A percentile compares a stretch with the other conserved stretches of the same genome.
Evolutionary conservation across 768 basidiomycete species (phyloP).

Genomic region (Tephrocybe sp.): DNA sequence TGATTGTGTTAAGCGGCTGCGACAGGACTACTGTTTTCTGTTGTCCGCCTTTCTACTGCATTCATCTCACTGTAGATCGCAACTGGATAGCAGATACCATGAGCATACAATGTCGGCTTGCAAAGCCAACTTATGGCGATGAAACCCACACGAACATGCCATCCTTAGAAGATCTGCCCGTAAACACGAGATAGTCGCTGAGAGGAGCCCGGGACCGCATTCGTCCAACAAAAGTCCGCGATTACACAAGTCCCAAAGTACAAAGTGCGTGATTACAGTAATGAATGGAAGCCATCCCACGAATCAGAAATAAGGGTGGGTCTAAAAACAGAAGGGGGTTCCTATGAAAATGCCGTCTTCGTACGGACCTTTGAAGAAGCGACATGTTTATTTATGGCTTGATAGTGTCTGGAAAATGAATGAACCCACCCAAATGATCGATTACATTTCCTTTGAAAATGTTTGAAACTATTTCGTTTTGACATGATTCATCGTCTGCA

Average conservation of each 20-base stretch:
- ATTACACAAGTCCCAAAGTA: not conserved
- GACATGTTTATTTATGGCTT: too few relatives aligned
- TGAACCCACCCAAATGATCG: conserved; percentile 42
- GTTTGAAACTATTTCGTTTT: conserved; percentile 42
- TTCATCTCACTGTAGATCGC: too few relatives aligned
- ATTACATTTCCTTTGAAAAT: conserved; percentile 38
- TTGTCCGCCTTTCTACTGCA: too few relatives aligned
- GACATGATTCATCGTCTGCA: conserved; percentile 39
- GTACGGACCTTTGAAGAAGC: conserved; percentile 13
- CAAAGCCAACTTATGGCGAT: too few relatives aligned
- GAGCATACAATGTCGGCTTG: too few relatives aligned
- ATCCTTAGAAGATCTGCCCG: too few relatives aligned
- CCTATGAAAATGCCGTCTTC: conserved; percentile 45
- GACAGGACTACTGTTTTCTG: too few relatives aligned
- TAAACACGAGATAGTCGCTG: too few relatives aligned
- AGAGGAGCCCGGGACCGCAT: not conserved
- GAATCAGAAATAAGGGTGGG: not conserved
- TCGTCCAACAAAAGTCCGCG: not conserved
- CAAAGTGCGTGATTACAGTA: not conserved
- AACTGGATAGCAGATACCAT: too few relatives aligned
- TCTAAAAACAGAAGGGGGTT: conserved; percentile 26
- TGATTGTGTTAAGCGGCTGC: too few relatives aligned
- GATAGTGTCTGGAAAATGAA: too few relatives aligned
- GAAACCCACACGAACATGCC: too few relatives aligned
- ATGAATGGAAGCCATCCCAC: conserved; percentile 3